Conservation (phyloP, 192 early-diverging fungal genomes). For the Allomyces arbusculus region DNA sequence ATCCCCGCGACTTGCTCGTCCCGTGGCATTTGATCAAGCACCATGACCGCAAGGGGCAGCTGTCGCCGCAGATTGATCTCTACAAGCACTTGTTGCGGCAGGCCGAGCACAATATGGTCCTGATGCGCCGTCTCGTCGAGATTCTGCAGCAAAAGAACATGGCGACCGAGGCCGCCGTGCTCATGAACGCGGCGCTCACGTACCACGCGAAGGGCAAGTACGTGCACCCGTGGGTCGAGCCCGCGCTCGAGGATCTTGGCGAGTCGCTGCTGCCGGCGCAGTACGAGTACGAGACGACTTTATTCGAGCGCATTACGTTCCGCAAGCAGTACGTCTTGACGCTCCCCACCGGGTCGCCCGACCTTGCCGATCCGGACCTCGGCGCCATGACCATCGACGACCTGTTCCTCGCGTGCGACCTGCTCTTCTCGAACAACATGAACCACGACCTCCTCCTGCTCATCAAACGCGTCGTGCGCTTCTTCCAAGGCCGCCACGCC, state of each 20-base stretch:
- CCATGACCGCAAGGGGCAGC: not conserved
- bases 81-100: not conserved
- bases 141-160: not conserved
- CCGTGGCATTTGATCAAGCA: not conserved
- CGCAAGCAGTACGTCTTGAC: no score
- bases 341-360: no score
- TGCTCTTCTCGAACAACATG: no score
- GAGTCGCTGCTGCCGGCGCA: not conserved
- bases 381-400: no score
- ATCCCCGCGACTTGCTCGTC: not conserved
- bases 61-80: not conserved
- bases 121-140: not conserved
- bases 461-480: not conserved
- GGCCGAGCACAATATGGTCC: not conserved
- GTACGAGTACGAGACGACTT: no score
- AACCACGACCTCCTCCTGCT: no score
- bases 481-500: not conserved
- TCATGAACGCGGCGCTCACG: not conserved
- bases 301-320: no score
- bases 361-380: no score
- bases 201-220: not conserved
- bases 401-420: no score
- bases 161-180: not conserved
- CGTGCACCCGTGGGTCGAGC: not conserved
- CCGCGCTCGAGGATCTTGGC: not conserved